phyloP scores from a whole-genome alignment of 495 filamentous ascomycete species.

The Parmelia sp. region DNA sequence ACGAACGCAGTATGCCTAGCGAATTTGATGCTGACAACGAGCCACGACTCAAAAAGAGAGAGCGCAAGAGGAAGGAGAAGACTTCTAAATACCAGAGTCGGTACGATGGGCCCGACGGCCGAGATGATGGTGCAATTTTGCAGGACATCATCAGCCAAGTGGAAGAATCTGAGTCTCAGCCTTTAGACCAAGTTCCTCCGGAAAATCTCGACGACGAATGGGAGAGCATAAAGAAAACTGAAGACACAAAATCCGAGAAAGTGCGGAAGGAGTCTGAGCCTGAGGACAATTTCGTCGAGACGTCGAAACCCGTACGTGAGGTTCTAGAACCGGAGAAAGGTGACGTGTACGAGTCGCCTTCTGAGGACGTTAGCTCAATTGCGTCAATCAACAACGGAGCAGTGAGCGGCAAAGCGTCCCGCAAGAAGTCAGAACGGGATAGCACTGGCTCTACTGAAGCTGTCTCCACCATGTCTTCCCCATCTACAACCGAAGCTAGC shows the following conservation, averaged over 20 bases:
- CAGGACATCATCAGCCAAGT: conserved; percentile 24
- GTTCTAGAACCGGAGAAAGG: conserved; percentile 26
- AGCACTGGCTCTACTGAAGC: conserved; percentile 32
- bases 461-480: conserved; percentile 35
- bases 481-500: conserved; percentile 30
- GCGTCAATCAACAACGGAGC: conserved; percentile 25
- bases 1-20: conserved; percentile 42
- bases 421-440: conserved; percentile 29
- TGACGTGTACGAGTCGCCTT: conserved; percentile 28
- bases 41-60: conserved; percentile 6
- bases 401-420: conserved; percentile 26
- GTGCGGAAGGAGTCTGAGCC: conserved; percentile 4
- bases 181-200: background rate
- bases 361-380: conserved; percentile 27
- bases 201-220: background rate
- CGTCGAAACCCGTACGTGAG: background rate
- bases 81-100: conserved; percentile 13
- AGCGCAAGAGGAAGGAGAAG: conserved; percentile 19
- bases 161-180: conserved; percentile 8
- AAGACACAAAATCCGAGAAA: conserved; percentile 1
- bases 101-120: conserved; percentile 14
- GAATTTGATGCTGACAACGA: conserved; percentile 34
- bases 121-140: conserved; percentile 19
- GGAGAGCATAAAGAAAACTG: conserved; percentile 7
- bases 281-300: conserved; percentile 4